Evolutionary conservation across 2,329 filamentous ascomycete species (phyloP), one percentile per base, ranked within the genome.

Genomic region (Fusarium goolgardi): DNA sequence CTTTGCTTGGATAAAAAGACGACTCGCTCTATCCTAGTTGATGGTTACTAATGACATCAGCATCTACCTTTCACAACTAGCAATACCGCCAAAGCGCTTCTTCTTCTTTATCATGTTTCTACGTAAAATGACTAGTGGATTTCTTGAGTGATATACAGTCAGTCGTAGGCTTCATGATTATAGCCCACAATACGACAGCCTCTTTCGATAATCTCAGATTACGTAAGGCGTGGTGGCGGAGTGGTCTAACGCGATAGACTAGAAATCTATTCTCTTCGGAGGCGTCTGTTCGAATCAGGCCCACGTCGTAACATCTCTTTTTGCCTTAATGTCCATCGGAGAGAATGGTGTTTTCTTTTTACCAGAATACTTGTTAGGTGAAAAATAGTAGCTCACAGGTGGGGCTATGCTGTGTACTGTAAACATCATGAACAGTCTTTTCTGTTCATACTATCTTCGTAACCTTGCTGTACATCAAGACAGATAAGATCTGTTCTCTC

Each of bases 191-290:
- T 5, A 12, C 6, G 6, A 5, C 6, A 2, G 2, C 7, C 5
- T 6, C 3, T 6, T 10, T 40, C 4, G 23, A 40, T 8, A 40
- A 40, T 23, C 16, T 20, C 35, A 39, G 21, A 43, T 43, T 43
- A 43, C 40, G 16, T 25, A 43, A 43, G 40, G 40, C 40, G 40
- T 43, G 40, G 40, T 43, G 40, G 40, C 40, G 40, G 40, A 43
- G 40, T 43, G 40, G 40, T 43, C 40, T 43, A 43, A 43, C 40
- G 40, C 40, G 40, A 43, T 43, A 43, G 40, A 43, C 40, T 43
- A 43, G 40, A 43, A 43, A 43, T 43, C 40, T 43, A 43, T 43
- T 43, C 40, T 43, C 40, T 43, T 43, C 40, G 40, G 40, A 43
- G 40, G 40, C 40, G 40, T 43, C 40, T 43, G 40, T 43, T 43